These are phyloP conservation scores for Xerophyta viscosa DNA, from an alignment of 106 monocot species.

Conservation along the genomic window DNA sequence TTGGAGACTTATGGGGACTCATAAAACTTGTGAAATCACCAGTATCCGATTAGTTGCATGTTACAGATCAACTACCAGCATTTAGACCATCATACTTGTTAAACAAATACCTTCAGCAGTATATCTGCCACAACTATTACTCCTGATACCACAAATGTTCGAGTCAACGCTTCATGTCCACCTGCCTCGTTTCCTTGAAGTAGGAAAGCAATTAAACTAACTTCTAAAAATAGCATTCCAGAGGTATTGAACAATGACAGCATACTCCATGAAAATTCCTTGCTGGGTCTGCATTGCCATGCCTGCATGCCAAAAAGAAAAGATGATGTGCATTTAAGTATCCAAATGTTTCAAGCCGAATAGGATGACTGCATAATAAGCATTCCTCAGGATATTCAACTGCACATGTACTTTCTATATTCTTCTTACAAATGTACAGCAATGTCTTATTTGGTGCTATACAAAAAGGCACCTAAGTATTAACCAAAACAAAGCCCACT, in stretches of 20 bases:
- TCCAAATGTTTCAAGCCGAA: neutral
- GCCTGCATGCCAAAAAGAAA: constrained; percentile 23
- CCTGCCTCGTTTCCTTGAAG: constrained; percentile 82
- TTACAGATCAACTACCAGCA: neutral
- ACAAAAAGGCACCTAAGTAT: too few relatives aligned
- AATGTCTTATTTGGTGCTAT: too few relatives aligned
- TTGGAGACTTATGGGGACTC: too few relatives aligned
- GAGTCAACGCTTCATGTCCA: constrained; percentile 71
- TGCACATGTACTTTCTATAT: too few relatives aligned
- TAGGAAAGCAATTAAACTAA: constrained; percentile 85
- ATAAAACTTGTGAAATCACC: too few relatives aligned
- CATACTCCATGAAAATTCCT: constrained; percentile 73
- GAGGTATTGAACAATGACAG: constrained; percentile 70
- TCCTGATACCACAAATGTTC: constrained; percentile 75
- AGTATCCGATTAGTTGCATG: too few relatives aligned
- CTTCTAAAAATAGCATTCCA: constrained; percentile 84
- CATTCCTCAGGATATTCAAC: neutral
- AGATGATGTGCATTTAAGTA: neutral
- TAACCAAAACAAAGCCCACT: too few relatives aligned
- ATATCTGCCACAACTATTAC: constrained; percentile 72
- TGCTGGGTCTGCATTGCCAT: constrained; percentile 71
- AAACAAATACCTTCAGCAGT: constrained; percentile 84
- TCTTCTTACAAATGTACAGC: too few relatives aligned
- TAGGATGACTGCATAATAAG: neutral
- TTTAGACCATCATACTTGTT: too few relatives aligned